Evolutionary conservation across 768 basidiomycete species (phyloP).

Genomic region (Lactarius psammicola): DNA sequence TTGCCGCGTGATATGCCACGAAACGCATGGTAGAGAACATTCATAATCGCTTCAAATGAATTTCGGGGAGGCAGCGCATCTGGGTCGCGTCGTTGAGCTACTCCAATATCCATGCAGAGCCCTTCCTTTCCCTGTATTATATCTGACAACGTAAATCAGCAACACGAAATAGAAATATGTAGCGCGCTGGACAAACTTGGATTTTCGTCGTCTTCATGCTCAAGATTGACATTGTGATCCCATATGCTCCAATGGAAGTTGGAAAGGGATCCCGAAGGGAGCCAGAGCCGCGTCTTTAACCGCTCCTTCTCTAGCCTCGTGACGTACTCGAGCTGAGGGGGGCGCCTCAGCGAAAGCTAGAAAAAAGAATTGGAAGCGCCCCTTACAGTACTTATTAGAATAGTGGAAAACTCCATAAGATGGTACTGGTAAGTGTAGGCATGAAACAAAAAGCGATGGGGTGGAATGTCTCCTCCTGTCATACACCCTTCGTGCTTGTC

Average conservation of each 20-base stretch:
- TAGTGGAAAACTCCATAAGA: slow-evolving; percentile 40
- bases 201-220: slow-evolving; percentile 64
- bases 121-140: slow-evolving; percentile 55
- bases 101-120: slow-evolving; percentile 50
- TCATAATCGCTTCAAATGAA: slow-evolving; percentile 50
- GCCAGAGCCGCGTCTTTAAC: slow-evolving; percentile 50
- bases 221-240: slow-evolving; percentile 45
- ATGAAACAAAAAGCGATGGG: slow-evolving; percentile 70
- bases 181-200: slow-evolving; percentile 41
- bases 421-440: slow-evolving; percentile 71
- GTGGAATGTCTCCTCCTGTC: slow-evolving; percentile 44
- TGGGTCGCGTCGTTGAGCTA: slow-evolving; percentile 60
- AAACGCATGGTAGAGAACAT: slow-evolving; percentile 42
- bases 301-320: slow-evolving; percentile 53
- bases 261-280: slow-evolving; percentile 43
- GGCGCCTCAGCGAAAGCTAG: background rate
- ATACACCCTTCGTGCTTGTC: slow-evolving; percentile 33
- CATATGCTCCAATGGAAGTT: slow-evolving; percentile 44
- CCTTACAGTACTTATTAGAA: slow-evolving; percentile 40
- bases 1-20: slow-evolving; percentile 55
- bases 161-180: background rate
- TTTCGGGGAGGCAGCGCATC: slow-evolving; percentile 73
- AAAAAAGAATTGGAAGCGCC: background rate
- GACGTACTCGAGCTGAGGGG: slow-evolving; percentile 53
- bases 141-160: slow-evolving; percentile 37